phyloP scores from a whole-genome alignment of 768 basidiomycete genomes.

The Phanerochaete sordida region DNA sequence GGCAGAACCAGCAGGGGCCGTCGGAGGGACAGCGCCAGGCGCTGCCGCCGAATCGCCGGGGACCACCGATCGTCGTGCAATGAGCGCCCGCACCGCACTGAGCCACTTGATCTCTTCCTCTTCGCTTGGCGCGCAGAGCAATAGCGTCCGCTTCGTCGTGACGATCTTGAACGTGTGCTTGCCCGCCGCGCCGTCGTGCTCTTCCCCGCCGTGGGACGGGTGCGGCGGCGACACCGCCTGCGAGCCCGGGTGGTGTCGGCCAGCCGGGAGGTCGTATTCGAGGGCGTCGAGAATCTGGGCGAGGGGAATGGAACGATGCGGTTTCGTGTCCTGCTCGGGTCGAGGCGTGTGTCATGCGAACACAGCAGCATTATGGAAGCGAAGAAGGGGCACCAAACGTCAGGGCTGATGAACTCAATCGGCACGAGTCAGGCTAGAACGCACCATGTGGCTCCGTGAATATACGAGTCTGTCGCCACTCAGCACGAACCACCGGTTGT shows the following conservation, averaged over 20 bases:
- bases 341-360: neutral
- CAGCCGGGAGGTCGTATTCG: slow-evolving; percentile 70
- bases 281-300: slow-evolving; percentile 87
- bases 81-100: slow-evolving; percentile 88
- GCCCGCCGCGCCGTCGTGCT: slow-evolving; percentile 41
- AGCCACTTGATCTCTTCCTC: slow-evolving; percentile 99
- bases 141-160: slow-evolving; percentile 85
- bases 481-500: slow-evolving; percentile 97
- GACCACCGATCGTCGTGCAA: slow-evolving; percentile 58
- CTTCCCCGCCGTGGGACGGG: slow-evolving; percentile 25
- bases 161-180: slow-evolving; percentile 90
- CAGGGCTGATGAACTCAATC: slow-evolving; percentile 12
- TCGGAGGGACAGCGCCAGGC: neutral
- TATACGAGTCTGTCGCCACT: slow-evolving; percentile 86
- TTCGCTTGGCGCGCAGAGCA: slow-evolving; percentile 92
- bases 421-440: slow-evolving; percentile 28
- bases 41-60: slow-evolving; percentile 25
- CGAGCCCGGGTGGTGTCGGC: slow-evolving; percentile 34
- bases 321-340: slow-evolving; percentile 73
- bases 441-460: slow-evolving; percentile 92
- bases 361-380: neutral
- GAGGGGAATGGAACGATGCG: slow-evolving; percentile 83
- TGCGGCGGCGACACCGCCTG: slow-evolving; percentile 26
- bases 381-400: slow-evolving; percentile 5
- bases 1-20: neutral